Base-by-base conservation (phyloP, 176 grass and related monocot genomes). In the Dactylis glomerata region DNA sequence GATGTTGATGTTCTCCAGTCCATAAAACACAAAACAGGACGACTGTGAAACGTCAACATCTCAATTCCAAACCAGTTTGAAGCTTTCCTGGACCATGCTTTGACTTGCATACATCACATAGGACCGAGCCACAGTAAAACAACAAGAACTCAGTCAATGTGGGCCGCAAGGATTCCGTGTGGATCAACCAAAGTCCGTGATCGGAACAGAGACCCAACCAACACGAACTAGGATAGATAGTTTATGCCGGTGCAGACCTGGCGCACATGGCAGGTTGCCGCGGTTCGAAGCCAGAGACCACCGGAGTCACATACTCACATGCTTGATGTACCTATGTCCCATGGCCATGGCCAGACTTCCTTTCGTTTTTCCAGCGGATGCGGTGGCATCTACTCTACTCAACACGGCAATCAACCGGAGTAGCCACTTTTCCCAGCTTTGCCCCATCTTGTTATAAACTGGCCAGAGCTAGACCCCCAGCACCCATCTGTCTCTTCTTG, bases 221-320 rank as follows among this genome's bases (percentile, higher is more conserved):
- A 15, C 13, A 61, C 40, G 69, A 63, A 50, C 40, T 55, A 72
- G 1, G 69, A 41, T 76, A 55, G 12, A 46, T 83, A 61, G 20
- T 68, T 52, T 82, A 64, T 28, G 9, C 32, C 54, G 54, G 24
- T 32, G 63, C 40, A 51, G 64, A 47, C 55, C 65, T 79, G 32
- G 19, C 31, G 70, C 89, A 91, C 81, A 84, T 87, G 84, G 85
- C 65, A 84, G 81, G 81, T 91, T 91, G 81, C 85, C 81, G 62
- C 37, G 20, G 81, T 31, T 15, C 32, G 75, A 91, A 91, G 85
- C 68, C 59, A 90, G 33, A 78, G 79, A 78, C 71, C 76, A 20
- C 61, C 28, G 20, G 14, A 56, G 75, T 75, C 81, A 49, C 47
- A 76, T 64, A 64, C 61, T 64, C 61, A 64, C 61, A 64, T 64